A percentile compares a stretch with the other conserved stretches of the same genome.
phyloP scores from a whole-genome alignment of 225 moss, liverwort and hornwort species.

The Anthoceros angustus region DNA sequence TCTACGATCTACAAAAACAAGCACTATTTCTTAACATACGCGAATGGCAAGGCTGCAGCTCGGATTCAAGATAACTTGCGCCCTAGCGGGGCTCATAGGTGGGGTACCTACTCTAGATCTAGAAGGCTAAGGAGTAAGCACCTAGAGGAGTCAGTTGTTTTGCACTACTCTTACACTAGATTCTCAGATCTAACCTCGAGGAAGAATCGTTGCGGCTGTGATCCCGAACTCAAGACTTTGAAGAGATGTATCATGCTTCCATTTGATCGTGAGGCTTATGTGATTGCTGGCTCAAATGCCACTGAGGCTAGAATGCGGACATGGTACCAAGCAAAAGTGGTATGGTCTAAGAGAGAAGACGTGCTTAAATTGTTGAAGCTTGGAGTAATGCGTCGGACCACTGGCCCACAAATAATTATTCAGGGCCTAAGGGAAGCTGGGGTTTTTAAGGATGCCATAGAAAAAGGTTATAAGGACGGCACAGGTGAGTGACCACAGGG shows the following conservation, averaged over 20 bases:
- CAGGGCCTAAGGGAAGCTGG: slow-evolving; percentile 11
- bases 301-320: not conserved
- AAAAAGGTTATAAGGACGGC: too few species aligned
- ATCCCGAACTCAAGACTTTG: not conserved
- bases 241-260: slow-evolving; percentile 7
- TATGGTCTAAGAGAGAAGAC: slow-evolving; percentile 4
- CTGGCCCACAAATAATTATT: slow-evolving; percentile 9
- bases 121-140: slow-evolving; percentile 7
- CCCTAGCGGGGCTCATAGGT: slow-evolving; percentile 15
- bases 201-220: not conserved
- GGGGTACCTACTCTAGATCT: slow-evolving; percentile 9
- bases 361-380: not conserved
- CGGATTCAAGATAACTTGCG: slow-evolving; percentile 13
- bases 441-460: slow-evolving; percentile 7
- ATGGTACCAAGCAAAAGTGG: slow-evolving; percentile 10
- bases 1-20: slow-evolving; percentile 6
- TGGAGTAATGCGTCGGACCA: slow-evolving; percentile 5
- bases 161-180: slow-evolving; percentile 21
- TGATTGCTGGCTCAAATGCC: not conserved
- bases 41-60: slow-evolving; percentile 15
- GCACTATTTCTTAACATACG: slow-evolving; percentile 15
- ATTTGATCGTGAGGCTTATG: slow-evolving; percentile 10
- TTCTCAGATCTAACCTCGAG: slow-evolving; percentile 12
- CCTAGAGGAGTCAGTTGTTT: slow-evolving; percentile 14
- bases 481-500: too few species aligned